Base-by-base conservation (phyloP, 208 protist genomes). In the Trypanosoma cruzi region DNA sequence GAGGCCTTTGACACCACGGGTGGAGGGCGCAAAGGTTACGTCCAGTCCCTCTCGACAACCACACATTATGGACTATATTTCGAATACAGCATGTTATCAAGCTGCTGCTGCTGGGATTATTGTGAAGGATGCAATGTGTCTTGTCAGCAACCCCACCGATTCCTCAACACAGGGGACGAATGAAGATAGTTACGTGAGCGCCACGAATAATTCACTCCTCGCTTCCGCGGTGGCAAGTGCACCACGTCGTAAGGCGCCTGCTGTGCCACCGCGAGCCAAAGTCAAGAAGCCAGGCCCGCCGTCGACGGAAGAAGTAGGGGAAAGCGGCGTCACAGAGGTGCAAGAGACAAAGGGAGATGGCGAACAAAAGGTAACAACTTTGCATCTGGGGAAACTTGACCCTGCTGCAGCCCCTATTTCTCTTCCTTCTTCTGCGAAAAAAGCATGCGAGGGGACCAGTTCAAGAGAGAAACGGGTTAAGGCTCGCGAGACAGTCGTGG, bases 31-130 rank as follows among this genome's bases (percentile, higher is more conserved):
- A n/a, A n/a, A n/a, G n/a, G n/a, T n/a, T n/a, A n/a, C n/a, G n/a
- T n/a, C n/a, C n/a, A n/a, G n/a, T n/a, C n/a, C n/a, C n/a, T n/a
- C n/a, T n/a, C 44, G 20, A 60, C 22, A 46, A 16, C 66, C 55
- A 6, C 72, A 75, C 26, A 87, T 90, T 59, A 64, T 79, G 32
- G 85, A 90, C n/a, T 90, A 87, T 68, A 85, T 90, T 67, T 76
- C 69, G n/a, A 62, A 73, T n/a, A 85, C 85, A 1, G 55, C 81
- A 0, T 67, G 77, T 40, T 90, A 80, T 52, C 49, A 83, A 42
- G 58, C 63, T 4, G 81, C 72, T 0, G 57, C 64, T 1, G 52
- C 55, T 7, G 54, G 54, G n/a, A 34, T 59, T 28, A 10, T 22
- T 14, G 64, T 34, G 10, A 8, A 48, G 34, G 48, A 68, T 46